These are phyloP conservation scores for Carnegiea gigantea DNA, from an alignment of 179 eudicot species.

Conservation along the genomic window DNA sequence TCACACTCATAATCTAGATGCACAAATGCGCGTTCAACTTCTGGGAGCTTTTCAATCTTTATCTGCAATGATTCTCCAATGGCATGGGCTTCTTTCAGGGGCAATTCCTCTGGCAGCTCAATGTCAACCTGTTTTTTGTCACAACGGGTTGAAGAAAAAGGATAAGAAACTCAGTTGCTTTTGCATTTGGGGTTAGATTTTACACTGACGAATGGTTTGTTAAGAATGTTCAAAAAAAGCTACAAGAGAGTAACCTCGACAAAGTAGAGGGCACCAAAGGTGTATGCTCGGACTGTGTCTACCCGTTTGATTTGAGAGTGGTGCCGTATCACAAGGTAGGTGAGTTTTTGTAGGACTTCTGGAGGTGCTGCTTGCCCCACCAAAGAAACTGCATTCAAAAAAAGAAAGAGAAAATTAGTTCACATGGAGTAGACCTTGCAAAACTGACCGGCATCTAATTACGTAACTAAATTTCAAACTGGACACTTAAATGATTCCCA, in stretches of 20 bases:
- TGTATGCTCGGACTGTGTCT: conserved; percentile 93
- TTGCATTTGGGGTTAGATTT: not conserved
- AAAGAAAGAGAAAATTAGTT: not conserved
- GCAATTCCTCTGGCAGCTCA: conserved; percentile 81
- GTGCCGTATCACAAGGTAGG: conserved; percentile 73
- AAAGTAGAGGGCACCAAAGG: conserved; percentile 89
- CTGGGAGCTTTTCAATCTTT: conserved; percentile 71
- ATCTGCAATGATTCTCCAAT: conserved; percentile 81
- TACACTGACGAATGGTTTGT: not conserved
- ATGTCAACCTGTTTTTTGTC: conserved; percentile 64
- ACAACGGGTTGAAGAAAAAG: no score
- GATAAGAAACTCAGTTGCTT: not conserved
- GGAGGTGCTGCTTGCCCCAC: conserved; percentile 94
- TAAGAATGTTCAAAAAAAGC: not conserved
- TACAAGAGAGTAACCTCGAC: conserved; percentile 64
- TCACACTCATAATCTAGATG: conserved; percentile 91
- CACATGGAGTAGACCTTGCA: not conserved
- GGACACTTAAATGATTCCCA: no score
- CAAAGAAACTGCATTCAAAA: conserved; percentile 52
- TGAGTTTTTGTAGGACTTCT: conserved; percentile 71
- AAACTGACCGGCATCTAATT: no score
- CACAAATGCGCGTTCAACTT: conserved; percentile 93
- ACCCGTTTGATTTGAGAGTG: conserved; percentile 61
- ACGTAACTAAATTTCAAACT: no score
- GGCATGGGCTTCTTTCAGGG: conserved; percentile 77